Base-by-base conservation (phyloP, 805 yeast species). In the Kodamaea laetipori region DNA sequence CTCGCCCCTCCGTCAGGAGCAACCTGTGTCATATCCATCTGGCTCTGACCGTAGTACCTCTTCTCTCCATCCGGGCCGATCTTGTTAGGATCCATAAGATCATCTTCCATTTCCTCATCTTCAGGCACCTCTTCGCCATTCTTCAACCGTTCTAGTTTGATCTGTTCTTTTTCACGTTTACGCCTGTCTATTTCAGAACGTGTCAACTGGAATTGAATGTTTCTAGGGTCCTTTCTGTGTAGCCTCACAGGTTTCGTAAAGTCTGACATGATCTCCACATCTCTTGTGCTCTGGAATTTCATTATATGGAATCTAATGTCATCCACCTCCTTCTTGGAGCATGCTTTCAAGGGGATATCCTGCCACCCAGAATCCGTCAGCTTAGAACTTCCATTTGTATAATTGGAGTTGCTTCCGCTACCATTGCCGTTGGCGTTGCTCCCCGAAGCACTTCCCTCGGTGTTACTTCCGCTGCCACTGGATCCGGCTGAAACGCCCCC, bases 1-100 rank as follows among this genome's bases (percentile, higher is more conserved):
- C 94, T 73, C 2, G 94, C 95, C 18, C 94, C 94, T 15, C 95
- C 96, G 62, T 88, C 96, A 2, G 96, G 96, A 0, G 96, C 96
- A 33, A 89, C 89, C 48, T 81, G 81, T n/a, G 84, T 76, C 66
- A 77, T 57, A 45, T 75, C 81, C 16, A 69, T 66, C 28, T 70
- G 74, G 6, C 57, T 54, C 48, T 63, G 62, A 53, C 71, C 58
- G 54, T 66, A 68, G 66, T 63, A 36, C 54, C 10, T 49, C 53
- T 47, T 49, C 49, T 31, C 61, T 70, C 44, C 66, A 72, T 46
- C 67, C 71, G 35, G 63, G 50, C 43, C 61, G 59, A 8, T 67
- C 45, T 46, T 26, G 44, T 50, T 47, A 54, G 43, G 43, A 24
- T 35, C 38, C 39, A 25, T 12, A 11, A n/a, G 15, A 6, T 37